Evolutionary conservation across 2,329 filamentous ascomycete species (phyloP).

Genomic region (Aspergillus awamori): DNA sequence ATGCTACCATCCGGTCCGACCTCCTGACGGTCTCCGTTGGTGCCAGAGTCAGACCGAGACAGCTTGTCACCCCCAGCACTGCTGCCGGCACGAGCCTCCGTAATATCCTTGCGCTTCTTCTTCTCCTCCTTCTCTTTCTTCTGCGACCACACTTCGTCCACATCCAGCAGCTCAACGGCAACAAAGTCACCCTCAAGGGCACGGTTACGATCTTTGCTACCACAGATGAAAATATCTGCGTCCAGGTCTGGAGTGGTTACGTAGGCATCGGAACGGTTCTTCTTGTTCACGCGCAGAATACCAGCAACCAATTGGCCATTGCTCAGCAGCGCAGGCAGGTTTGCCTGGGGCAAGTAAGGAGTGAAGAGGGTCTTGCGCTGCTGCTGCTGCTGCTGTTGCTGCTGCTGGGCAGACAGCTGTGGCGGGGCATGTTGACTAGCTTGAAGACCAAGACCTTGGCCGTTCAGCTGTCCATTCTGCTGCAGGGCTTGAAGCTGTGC

Average conservation of each 20-base stretch:
- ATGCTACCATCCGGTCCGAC: conserved; percentile 76
- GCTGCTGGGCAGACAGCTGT: conserved; percentile 57
- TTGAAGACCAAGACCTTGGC: conserved; percentile 69
- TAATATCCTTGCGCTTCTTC: conserved; percentile 99
- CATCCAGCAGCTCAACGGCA: conserved; percentile 91
- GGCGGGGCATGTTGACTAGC: conserved; percentile 73
- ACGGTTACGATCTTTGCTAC: conserved; percentile 97
- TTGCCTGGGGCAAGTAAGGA: conserved; percentile 93
- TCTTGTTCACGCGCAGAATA: conserved; percentile 98
- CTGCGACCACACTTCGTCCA: conserved; percentile 97
- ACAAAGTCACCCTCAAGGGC: conserved; percentile 95
- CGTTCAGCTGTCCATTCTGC: conserved; percentile 82
- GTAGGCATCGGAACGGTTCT: conserved; percentile 98
- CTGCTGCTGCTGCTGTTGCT: conserved; percentile 75
- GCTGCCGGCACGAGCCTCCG: conserved; percentile 79
- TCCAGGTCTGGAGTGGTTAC: conserved; percentile 93
- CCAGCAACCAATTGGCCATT: conserved; percentile 95
- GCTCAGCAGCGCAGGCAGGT: conserved; percentile 82
- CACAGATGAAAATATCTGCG: conserved; percentile 98
- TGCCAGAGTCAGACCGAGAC: conserved; percentile 60
- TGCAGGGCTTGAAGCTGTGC: conserved; percentile 91
- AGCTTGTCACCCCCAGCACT: conserved; percentile 69
- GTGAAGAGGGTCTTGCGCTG: conserved; percentile 98
- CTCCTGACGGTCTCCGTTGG: conserved; percentile 64
- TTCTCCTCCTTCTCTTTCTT: conserved; percentile 99